Evolutionary conservation across 495 filamentous ascomycete species (phyloP), one percentile per base, ranked within the genome.

Genomic region (Aspergillus carlsbadensis): DNA sequence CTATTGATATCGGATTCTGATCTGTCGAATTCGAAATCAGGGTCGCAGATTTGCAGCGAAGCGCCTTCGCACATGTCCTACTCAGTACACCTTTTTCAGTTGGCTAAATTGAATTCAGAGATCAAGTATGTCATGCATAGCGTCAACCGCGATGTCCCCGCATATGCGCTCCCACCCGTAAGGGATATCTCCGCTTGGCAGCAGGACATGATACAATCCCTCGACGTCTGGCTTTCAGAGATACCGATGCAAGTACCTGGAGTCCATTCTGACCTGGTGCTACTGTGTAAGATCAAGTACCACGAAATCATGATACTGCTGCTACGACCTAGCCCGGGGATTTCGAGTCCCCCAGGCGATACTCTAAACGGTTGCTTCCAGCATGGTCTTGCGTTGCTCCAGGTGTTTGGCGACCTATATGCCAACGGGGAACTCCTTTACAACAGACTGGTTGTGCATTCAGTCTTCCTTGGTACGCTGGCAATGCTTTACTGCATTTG

Each of bases 91-190:
- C 56, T 80, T 0, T 76, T 78, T 60, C 71, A 65, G 44, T 56
- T 78, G 1, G 68, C 77, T 4, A 61, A 65, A 13, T 51, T 78
- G 15, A 78, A 78, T 46, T 79, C 75, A 1, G 75, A 78, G 49
- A 79, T 78, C 33, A 79, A 79, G 63, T 79, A 78, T 49, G 61
- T 78, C 40, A 72, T 75, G 65, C 72, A 78, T 42, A 75, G 74
- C 49, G 66, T 78, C 43, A 68, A 64, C 54, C 66, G 71, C 35
- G 67, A 70, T 11, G 54, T 63, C 6, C 74, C 74, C 4, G 63
- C 56, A 11, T 76, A 78, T 42, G 71, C 75, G 3, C 72, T 70
- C 34, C 76, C 76, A 4, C 66, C 68, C 1, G 49, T 76, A 2
- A 59, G 59, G 7, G 72, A 79, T 35, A 73, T 78, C 13, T 47